Evolutionary conservation across 2,329 filamentous ascomycete species (phyloP), one percentile per base, ranked within the genome.

Genomic region (Xylaria multiplex): DNA sequence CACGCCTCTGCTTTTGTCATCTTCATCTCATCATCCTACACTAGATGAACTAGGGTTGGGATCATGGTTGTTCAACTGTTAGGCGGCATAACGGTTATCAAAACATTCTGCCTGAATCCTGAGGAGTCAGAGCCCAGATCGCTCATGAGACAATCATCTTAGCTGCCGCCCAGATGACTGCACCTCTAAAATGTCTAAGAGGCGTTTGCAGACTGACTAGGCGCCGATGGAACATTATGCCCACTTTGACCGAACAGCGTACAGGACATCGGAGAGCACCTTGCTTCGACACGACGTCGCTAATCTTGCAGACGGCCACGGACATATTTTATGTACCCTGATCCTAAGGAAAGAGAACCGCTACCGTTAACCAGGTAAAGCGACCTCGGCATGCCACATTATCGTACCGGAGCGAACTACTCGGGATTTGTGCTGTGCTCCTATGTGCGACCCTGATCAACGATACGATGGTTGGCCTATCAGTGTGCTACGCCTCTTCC

Each of bases 281-380:
- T 65, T 54, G 52, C 56, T 65, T 72, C 74, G 63, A 74, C 74
- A 75, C 73, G 61, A 76, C 74, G 68, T 78, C 77, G 77, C 77
- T 72, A 79, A 79, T 79, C 77, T 79, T 64, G 77, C 77, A 78
- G 73, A 65, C 72, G 72, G 72, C 66, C 62, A 61, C 68, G 68
- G 62, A 61, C 68, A 70, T 72, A 64, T 54, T 56, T 60, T 67
- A 53, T 62, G 61, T 65, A 49, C 57, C 35, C 46, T 59, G 66
- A 50, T 66, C 56, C 64, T 54, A 58, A 45, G 64, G 35, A 64
- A 62, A 49, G 50, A 46, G 55, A 58, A 66, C 49, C 24, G 49
- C 48, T 64, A 62, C 62, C 55, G 61, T 59, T 57, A 53, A 35
- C 65, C 58, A 64, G 63, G 45, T 55, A 54, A 55, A 48, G 55